A percentile compares a stretch with the other conserved stretches of the same genome.
These are phyloP conservation scores for Pichia sp. DNA, from an alignment of 1,139 yeast genomes.

Conservation along the genomic window DNA sequence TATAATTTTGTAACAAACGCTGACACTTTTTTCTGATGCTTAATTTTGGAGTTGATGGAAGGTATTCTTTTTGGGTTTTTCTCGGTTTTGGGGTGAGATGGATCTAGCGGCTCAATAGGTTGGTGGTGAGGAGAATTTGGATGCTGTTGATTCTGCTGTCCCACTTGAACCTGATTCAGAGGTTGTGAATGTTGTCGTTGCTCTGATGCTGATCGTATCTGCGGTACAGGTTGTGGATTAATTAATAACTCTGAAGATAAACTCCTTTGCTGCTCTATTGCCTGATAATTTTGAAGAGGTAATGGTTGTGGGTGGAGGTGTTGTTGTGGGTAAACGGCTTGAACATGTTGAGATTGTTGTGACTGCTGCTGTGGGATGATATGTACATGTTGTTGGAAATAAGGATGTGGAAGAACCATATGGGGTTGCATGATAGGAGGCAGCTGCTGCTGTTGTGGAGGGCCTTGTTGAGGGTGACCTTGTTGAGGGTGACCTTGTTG, in stretches of 20 bases:
- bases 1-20: slow-evolving; percentile 64
- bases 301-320: not conserved
- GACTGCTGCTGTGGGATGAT: slow-evolving; percentile 9
- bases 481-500: too few species aligned
- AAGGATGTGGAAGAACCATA: not conserved
- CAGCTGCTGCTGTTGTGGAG: not conserved
- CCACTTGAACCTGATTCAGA: not conserved
- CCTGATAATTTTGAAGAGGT: not conserved
- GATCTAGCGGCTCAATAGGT: not conserved
- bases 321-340: slow-evolving; percentile 1
- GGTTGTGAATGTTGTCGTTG: not conserved
- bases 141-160: not conserved
- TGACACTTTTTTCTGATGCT: slow-evolving; percentile 40
- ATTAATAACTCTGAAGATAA: not conserved
- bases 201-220: not conserved
- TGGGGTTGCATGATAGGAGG: slow-evolving; percentile 7
- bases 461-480: not conserved
- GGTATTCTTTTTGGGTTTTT: slow-evolving; percentile 5
- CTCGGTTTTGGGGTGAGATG: not conserved
- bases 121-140: not conserved
- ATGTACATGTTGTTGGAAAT: slow-evolving; percentile 9
- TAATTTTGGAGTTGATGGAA: slow-evolving; percentile 1
- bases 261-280: not conserved
- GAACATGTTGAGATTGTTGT: slow-evolving; percentile 8
- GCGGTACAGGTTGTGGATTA: not conserved